Evolutionary conservation across 2,329 filamentous ascomycete species (phyloP), one percentile per base, ranked within the genome.

Genomic region (Sporothrix brasiliensis): DNA sequence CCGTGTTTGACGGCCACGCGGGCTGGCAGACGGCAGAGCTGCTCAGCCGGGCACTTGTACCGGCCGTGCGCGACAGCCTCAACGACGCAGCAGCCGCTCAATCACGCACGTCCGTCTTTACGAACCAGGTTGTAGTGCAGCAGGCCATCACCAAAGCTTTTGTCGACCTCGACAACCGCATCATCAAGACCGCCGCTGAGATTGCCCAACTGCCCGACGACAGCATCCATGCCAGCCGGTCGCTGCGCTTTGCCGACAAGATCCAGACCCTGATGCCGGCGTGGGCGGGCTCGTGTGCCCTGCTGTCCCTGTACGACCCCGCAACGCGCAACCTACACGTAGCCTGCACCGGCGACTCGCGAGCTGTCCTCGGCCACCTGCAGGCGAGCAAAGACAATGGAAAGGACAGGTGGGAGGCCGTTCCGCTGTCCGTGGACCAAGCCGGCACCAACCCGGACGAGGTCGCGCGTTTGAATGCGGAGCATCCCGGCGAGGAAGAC

Each of bases 1-100:
- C 94, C 70, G 94, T 99, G n/a, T 99, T 98, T 79, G 95, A 99
- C 78, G 95, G 95, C 0, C 95, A 99, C 80, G 92, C 92, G 58
- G 95, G 96, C 75, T 99, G 96, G 96, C 97, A 94, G 6, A 99
- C 96, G 9, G 98, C 95, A 49, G 95, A 95, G 24, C 98, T 97
- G 78, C 84, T 99, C 71, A 91, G 95, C 71, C 93, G 98, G 80
- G 90, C 92, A 16, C 86, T 99, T 69, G 97, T 99, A 75, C 93
- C 87, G 74, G 97, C 92, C 77, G 95, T 99, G 65, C 94, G 94
- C 34, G 88, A 93, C 68, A 94, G 98, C 81, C 86, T 99, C 54
- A 97, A 97, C 54, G 97, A 97, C 79, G 85, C 84, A 1, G 24
- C 44, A 21, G 79, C 87, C 13, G 94, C 95, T 30, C 27, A 30